A percentile compares a stretch with the other conserved stretches of the same genome.
Evolutionary conservation across 495 filamentous ascomycete species (phyloP).

Genomic region (Daldinia concentrica): DNA sequence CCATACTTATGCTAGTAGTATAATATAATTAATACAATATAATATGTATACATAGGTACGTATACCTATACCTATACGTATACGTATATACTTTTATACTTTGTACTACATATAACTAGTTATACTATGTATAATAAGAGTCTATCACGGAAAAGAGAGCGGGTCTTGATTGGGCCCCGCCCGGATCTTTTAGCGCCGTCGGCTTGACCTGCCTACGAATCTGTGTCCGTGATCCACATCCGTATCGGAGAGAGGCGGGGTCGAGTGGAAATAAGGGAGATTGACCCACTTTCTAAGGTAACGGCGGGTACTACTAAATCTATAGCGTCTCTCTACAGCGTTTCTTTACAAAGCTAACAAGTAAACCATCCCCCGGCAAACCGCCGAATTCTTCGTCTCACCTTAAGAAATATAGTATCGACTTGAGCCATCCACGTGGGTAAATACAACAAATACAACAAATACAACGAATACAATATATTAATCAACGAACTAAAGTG

Average conservation of each 20-base stretch:
- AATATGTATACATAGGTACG: no score
- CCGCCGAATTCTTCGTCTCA: neutral
- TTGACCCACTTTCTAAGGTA: neutral
- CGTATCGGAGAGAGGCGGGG: constrained; percentile 10
- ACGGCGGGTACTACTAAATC: constrained; percentile 3
- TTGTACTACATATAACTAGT: neutral
- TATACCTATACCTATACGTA: no score
- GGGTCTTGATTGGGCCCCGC: constrained; percentile 2
- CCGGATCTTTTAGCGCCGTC: constrained; percentile 1
- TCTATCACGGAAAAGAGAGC: neutral
- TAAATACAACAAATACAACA: no score
- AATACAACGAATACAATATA: neutral
- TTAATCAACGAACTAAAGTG: neutral
- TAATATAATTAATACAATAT: no score
- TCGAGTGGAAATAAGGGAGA: neutral
- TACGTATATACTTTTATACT: no score
- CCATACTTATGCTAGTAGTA: no score
- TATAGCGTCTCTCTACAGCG: constrained; percentile 5
- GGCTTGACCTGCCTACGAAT: constrained; percentile 2
- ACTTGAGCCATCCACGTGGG: no score
- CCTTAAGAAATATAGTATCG: neutral
- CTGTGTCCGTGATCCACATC: constrained; percentile 2
- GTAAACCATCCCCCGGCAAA: neutral
- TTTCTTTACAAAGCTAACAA: neutral
- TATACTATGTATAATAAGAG: neutral